Conservation (phyloP, 305 asterid species). For the Rubia tinctorum region DNA sequence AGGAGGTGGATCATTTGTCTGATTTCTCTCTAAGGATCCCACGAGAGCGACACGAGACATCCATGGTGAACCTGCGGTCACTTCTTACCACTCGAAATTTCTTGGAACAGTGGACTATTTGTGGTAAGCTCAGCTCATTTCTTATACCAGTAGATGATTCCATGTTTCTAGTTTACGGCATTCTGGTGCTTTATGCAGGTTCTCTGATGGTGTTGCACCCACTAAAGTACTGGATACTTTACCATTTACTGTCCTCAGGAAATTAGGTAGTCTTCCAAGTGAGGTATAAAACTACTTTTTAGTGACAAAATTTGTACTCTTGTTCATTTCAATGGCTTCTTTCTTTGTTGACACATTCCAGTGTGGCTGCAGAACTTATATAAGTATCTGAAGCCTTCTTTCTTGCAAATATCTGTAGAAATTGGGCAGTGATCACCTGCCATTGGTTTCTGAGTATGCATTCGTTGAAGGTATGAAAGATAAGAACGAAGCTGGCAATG, state of each 20-base stretch:
- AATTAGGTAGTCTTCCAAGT: slow-evolving; percentile 34
- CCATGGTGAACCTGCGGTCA: slow-evolving; percentile 35
- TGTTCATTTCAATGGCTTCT: background rate
- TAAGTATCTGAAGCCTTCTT: background rate
- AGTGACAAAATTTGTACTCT: background rate
- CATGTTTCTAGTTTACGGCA: background rate
- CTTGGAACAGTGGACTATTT: slow-evolving; percentile 42
- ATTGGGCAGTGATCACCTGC: slow-evolving; percentile 38
- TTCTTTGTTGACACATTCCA: too few relatives aligned
- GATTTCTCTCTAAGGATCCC: slow-evolving; percentile 22
- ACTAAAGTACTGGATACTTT: slow-evolving; percentile 38
- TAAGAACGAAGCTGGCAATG: background rate
- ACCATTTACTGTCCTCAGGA: slow-evolving; percentile 25
- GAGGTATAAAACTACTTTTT: slow-evolving; percentile 22
- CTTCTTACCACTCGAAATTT: slow-evolving; percentile 41
- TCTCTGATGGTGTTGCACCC: slow-evolving; percentile 32
- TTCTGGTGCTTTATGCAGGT: slow-evolving; percentile 16
- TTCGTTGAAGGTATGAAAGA: slow-evolving; percentile 7
- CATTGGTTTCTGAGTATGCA: slow-evolving; percentile 36
- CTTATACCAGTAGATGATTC: background rate
- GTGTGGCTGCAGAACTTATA: too few relatives aligned
- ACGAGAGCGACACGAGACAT: slow-evolving; percentile 23
- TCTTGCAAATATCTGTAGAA: slow-evolving; percentile 20
- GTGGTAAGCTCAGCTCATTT: slow-evolving; percentile 23
- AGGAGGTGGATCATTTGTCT: slow-evolving; percentile 5